Evolutionary conservation across 768 basidiomycete species (phyloP).

Genomic region (Agaricus subrufescens): DNA sequence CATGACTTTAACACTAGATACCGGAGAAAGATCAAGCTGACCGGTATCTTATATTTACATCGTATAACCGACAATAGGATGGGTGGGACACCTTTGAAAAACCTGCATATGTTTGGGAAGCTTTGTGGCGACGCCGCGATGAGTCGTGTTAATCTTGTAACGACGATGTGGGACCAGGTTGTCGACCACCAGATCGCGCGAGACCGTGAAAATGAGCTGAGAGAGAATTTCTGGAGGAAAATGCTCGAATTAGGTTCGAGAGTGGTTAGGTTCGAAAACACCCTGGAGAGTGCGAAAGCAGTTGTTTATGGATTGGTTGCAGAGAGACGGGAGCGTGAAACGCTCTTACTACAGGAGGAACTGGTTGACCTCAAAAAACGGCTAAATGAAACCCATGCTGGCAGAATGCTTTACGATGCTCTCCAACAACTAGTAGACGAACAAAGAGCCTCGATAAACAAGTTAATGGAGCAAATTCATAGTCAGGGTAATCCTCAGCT

Average conservation of each 20-base stretch:
- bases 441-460: not conserved
- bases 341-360: slow-evolving; percentile 1
- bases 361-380: slow-evolving; percentile 2
- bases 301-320: not conserved
- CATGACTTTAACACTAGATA: slow-evolving; percentile 13
- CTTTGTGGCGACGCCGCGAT: slow-evolving; percentile 50
- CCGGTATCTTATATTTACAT: slow-evolving; percentile 12
- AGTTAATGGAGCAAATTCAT: not conserved
- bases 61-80: slow-evolving; percentile 25
- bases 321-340: not conserved
- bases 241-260: slow-evolving; percentile 11
- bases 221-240: slow-evolving; percentile 13
- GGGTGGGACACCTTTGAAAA: slow-evolving; percentile 44
- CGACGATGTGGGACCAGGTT: slow-evolving; percentile 50
- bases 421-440: slow-evolving; percentile 3
- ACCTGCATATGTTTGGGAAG: slow-evolving; percentile 46
- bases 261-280: not conserved
- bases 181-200: not conserved
- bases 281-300: not conserved
- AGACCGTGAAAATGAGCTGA: slow-evolving; percentile 12
- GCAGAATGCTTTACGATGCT: not conserved
- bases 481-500: not conserved
- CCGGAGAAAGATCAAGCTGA: slow-evolving; percentile 13
- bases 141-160: slow-evolving; percentile 46
- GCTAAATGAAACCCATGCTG: slow-evolving; percentile 3